Percentiles rank a stretch among this genome's conserved stretches.
Evolutionary conservation across 2,329 filamentous ascomycete species (phyloP).

Genomic region (Fusarium sp.): DNA sequence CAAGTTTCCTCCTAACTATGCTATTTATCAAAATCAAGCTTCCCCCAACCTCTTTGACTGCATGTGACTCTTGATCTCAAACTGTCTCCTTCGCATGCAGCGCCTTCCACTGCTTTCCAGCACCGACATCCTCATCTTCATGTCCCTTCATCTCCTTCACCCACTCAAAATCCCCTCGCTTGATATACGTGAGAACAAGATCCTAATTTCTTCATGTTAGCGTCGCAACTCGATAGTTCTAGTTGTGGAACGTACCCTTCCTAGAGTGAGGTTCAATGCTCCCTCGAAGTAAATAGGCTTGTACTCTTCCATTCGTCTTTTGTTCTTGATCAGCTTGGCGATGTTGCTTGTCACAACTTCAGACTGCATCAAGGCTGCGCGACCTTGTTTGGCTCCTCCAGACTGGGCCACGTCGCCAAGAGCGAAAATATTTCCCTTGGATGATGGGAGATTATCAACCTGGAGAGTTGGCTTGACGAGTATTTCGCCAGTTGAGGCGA

Average conservation of each 20-base stretch:
- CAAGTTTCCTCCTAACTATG: too few relatives aligned
- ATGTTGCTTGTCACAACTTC: slow-evolving; percentile 16
- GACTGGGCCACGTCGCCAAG: slow-evolving; percentile 21
- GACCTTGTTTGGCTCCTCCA: slow-evolving; percentile 27
- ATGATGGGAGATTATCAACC: background rate
- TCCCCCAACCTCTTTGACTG: too few relatives aligned
- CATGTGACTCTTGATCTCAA: background rate
- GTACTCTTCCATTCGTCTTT: background rate
- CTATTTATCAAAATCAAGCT: too few relatives aligned
- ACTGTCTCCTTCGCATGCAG: background rate
- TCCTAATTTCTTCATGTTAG: background rate
- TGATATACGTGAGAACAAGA: background rate
- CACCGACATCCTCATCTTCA: slow-evolving; percentile 7
- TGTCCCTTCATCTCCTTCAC: background rate
- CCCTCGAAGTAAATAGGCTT: slow-evolving; percentile 18
- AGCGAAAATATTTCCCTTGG: slow-evolving; percentile 1
- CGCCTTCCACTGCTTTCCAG: slow-evolving; percentile 3
- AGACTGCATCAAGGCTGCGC: slow-evolving; percentile 20
- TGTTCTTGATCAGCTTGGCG: background rate
- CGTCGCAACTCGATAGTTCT: fast-evolving
- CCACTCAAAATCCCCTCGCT: slow-evolving; percentile 14
- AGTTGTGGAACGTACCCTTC: background rate
- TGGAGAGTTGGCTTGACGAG: slow-evolving; percentile 16
- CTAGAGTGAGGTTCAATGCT: slow-evolving; percentile 9
- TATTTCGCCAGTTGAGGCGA: slow-evolving; percentile 11